A percentile compares a stretch with the other conserved stretches of the same genome.
Conservation (phyloP, 345 rosid genomes). For the Odontarrhena argentea region DNA sequence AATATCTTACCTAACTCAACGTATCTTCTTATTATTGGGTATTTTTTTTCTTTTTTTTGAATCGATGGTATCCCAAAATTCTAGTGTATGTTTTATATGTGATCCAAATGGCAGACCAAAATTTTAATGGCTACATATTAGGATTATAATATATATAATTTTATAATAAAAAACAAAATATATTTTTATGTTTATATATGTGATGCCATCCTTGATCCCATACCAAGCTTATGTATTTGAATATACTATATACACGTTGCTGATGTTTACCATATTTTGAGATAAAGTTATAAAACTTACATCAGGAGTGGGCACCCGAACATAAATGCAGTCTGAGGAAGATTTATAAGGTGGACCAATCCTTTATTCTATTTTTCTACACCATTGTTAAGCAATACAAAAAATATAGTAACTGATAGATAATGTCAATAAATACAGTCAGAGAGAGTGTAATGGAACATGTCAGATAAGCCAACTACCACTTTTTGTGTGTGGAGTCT, state of each 20-base stretch:
- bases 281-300: not conserved
- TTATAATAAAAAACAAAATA: too few species aligned
- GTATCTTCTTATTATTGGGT: not conserved
- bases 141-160: too few species aligned
- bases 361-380: not conserved
- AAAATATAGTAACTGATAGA: not conserved
- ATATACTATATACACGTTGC: not conserved
- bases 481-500: conserved; percentile 6
- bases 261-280: not conserved
- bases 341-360: conserved; percentile 13
- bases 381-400: conserved; percentile 11
- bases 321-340: conserved; percentile 12
- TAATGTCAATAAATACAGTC: conserved; percentile 19
- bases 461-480: conserved; percentile 26
- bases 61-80: not conserved
- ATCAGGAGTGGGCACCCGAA: conserved; percentile 2
- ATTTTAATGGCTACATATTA: too few species aligned
- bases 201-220: too few species aligned
- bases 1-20: not conserved
- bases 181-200: too few species aligned
- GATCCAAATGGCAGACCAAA: too few species aligned
- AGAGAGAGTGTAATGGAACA: conserved; percentile 15
- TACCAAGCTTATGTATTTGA: not conserved
- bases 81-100: not conserved
- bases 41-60: not conserved